Evolutionary conservation across 352 stramenopile species (phyloP), one percentile per base, ranked within the genome.

Genomic region (Blastocystis hominis): DNA sequence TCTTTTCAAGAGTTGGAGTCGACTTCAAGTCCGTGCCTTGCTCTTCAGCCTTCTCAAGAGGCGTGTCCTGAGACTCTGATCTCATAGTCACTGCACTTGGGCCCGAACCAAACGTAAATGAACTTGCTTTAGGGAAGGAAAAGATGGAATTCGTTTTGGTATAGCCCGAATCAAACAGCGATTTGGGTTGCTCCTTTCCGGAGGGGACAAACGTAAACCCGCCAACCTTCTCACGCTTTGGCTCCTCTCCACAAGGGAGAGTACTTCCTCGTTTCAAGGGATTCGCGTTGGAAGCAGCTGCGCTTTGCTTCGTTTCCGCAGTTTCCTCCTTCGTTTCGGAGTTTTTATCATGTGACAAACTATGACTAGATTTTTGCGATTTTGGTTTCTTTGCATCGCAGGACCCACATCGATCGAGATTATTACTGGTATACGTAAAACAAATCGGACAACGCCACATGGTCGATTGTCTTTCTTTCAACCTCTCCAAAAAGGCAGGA

Each of bases 381-480:
- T 30, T 42, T 13, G 70, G 70, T 61, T 80, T 80, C 17, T 80
- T 56, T n/a, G 24, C 54, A 47, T 80, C 70, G 47, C 70, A 80
- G 6, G 70, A 59, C n/a, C 70, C 24, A 40, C 70, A 80, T 24
- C 56, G 7, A 4, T 46, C 15, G 20, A 80, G 24, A 0, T 6
- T 42, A 36, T 80, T 80, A 61, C 56, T 47, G 54, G 54, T 80
- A 44, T 63, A 80, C 13, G 70, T 42, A 40, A 40, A 80, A 20
- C 70, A 80, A 6, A 20, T 62, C 6, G 70, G 70, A 80, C 70
- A 80, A 13, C 42, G 20, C 70, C 70, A 80, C 20, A 36, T 24
- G 15, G 42, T 47, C 15, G 20, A 4, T 6, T 66, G 42, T 47
- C 42, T 80, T 40, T 59, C 24, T 47, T 80, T 80, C 46, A 80